Conservation (phyloP, 2,329 filamentous ascomycete species). For the Aspergillus niger region DNA sequence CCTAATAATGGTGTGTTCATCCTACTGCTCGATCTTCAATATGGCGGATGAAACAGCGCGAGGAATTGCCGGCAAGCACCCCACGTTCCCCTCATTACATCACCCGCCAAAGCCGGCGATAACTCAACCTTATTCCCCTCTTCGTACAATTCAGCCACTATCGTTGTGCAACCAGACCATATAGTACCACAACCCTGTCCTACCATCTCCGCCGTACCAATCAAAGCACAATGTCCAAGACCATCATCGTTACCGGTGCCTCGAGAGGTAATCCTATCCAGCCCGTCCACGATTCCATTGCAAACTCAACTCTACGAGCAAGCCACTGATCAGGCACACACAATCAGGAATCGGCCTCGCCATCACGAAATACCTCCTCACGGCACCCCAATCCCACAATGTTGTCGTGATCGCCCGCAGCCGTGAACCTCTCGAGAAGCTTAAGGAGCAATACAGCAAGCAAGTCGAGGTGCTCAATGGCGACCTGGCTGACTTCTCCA, state of each 20-base stretch:
- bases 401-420: conserved; percentile 62
- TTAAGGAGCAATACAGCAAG: conserved; percentile 56
- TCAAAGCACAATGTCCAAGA: conserved; percentile 54
- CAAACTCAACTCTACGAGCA: not conserved
- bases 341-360: conserved; percentile 61
- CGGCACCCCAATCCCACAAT: conserved; percentile 52
- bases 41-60: not conserved
- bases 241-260: conserved; percentile 70
- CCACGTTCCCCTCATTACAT: conserved; percentile 16
- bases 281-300: not conserved
- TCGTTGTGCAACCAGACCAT: not conserved
- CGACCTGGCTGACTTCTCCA: conserved; percentile 57
- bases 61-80: not conserved
- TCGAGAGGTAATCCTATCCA: conserved; percentile 54
- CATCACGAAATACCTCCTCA: conserved; percentile 61
- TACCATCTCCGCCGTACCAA: not conserved
- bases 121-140: not conserved
- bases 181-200: not conserved
- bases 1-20: too few relatives aligned
- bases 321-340: not conserved
- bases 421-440: conserved; percentile 53
- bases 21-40: not conserved
- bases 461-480: conserved; percentile 60
- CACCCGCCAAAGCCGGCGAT: conserved; percentile 5
- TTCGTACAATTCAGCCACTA: not conserved